Evolutionary conservation across 495 filamentous ascomycete species (phyloP).

Genomic region (Hyaloscypha variabilis): DNA sequence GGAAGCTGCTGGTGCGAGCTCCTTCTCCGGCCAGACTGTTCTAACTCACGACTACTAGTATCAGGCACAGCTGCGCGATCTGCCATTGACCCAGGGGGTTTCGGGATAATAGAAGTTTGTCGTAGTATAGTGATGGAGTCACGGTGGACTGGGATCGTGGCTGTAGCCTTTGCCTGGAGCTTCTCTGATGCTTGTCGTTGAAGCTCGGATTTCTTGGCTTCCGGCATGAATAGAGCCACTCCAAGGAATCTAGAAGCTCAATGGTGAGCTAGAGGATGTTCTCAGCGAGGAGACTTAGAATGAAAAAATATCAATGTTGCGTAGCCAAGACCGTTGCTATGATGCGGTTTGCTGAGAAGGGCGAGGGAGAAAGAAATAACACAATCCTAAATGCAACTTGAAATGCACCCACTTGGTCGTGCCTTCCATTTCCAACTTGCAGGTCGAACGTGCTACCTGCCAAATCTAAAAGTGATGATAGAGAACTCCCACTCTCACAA

Average conservation of each 20-base stretch:
- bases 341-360: background rate
- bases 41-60: background rate
- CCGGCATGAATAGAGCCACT: background rate
- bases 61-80: background rate
- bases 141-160: conserved; percentile 3
- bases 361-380: background rate
- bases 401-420: background rate
- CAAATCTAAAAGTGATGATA: background rate
- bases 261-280: background rate
- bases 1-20: background rate
- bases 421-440: background rate
- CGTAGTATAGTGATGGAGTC: background rate
- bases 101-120: background rate
- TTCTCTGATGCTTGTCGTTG: background rate
- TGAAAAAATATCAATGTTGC: conserved; percentile 5
- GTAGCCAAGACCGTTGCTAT: conserved; percentile 5
- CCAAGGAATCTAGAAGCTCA: background rate
- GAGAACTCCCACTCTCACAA: background rate
- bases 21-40: background rate
- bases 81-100: background rate
- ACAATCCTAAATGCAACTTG: background rate
- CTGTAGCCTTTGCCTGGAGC: background rate
- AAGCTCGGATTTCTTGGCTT: background rate
- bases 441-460: too few species aligned
- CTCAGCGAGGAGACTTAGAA: background rate